phyloP scores from a whole-genome alignment of 768 basidiomycete species.

The Xerocomellus amylosporus region DNA sequence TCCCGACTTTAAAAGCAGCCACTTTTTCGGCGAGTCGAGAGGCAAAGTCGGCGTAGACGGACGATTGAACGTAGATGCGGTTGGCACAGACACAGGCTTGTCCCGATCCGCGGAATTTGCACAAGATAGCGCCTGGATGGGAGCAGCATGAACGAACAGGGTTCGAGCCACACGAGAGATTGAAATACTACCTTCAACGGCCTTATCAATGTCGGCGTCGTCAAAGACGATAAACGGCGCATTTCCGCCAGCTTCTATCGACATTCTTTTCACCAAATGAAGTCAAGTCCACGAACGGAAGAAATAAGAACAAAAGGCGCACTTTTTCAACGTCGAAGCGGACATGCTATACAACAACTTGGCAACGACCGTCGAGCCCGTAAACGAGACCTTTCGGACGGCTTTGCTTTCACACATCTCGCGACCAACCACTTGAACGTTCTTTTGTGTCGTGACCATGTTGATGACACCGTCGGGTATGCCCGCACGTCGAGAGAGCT shows the following conservation, averaged over 20 bases:
- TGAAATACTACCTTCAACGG: slow-evolving; percentile 64
- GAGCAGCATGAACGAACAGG: not conserved
- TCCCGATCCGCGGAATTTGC: slow-evolving; percentile 79
- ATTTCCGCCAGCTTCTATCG: slow-evolving; percentile 91
- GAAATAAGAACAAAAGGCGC: slow-evolving; percentile 13
- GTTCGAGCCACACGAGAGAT: not conserved
- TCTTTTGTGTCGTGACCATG: slow-evolving; percentile 82
- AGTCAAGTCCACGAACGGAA: not conserved
- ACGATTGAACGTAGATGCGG: slow-evolving; percentile 88
- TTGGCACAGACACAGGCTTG: slow-evolving; percentile 91
- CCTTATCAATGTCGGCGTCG: slow-evolving; percentile 90
- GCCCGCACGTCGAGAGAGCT: slow-evolving; percentile 88
- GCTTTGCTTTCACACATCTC: slow-evolving; percentile 89
- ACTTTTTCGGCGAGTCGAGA: slow-evolving; percentile 81
- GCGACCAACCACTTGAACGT: slow-evolving; percentile 83
- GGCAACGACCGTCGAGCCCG: slow-evolving; percentile 81
- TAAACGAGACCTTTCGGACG: slow-evolving; percentile 90
- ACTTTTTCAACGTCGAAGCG: slow-evolving; percentile 82
- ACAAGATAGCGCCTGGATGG: slow-evolving; percentile 58
- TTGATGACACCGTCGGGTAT: slow-evolving; percentile 95
- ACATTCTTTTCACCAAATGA: slow-evolving; percentile 40
- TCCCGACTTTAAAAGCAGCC: slow-evolving; percentile 81
- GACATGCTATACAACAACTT: slow-evolving; percentile 73
- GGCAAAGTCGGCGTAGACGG: slow-evolving; percentile 90
- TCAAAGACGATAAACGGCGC: slow-evolving; percentile 97